A percentile compares a stretch with the other conserved stretches of the same genome.
phyloP scores from a whole-genome alignment of 768 basidiomycete species.

The Cystobasidiopsis lactophilus region DNA sequence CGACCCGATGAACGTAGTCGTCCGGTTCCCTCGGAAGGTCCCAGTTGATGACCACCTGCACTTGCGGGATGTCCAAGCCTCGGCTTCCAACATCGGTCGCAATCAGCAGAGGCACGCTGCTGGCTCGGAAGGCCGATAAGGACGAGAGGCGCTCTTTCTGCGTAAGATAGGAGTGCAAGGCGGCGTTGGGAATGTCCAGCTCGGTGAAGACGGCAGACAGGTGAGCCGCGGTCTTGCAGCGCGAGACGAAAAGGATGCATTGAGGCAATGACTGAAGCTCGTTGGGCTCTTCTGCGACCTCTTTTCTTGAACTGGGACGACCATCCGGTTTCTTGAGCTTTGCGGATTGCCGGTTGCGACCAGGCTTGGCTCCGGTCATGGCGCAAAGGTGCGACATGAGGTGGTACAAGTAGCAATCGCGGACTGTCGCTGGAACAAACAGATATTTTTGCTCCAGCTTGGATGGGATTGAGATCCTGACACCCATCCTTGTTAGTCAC shows the following conservation, averaged over 20 bases:
- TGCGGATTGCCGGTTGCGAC: too few species aligned
- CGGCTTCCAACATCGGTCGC: conserved; percentile 89
- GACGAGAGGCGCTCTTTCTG: conserved; percentile 72
- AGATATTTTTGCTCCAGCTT: conserved; percentile 72
- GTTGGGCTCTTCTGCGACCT: conserved; percentile 6
- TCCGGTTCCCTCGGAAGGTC: conserved; percentile 63
- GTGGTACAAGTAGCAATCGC: conserved; percentile 76
- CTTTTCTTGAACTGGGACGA: conserved; percentile 23
- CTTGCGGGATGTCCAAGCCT: conserved; percentile 87
- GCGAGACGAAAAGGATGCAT: conserved; percentile 80
- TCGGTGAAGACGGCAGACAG: conserved; percentile 36
- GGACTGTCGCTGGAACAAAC: conserved; percentile 80
- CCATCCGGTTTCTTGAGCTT: background rate
- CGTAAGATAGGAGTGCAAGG: conserved; percentile 78
- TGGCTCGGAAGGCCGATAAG: conserved; percentile 63
- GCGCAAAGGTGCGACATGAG: conserved; percentile 48
- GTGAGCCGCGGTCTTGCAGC: conserved; percentile 72
- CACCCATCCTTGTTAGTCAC: background rate
- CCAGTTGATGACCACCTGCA: conserved; percentile 93
- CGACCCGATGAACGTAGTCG: conserved; percentile 92
- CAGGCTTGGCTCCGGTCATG: conserved; percentile 39
- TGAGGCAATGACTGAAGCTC: conserved; percentile 48
- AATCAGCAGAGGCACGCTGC: conserved; percentile 69
- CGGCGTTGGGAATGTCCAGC: conserved; percentile 60
- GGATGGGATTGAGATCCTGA: conserved; percentile 72